Evolutionary conservation across 2,329 filamentous ascomycete species (phyloP).

Genomic region (Aspergillus sclerotialis): DNA sequence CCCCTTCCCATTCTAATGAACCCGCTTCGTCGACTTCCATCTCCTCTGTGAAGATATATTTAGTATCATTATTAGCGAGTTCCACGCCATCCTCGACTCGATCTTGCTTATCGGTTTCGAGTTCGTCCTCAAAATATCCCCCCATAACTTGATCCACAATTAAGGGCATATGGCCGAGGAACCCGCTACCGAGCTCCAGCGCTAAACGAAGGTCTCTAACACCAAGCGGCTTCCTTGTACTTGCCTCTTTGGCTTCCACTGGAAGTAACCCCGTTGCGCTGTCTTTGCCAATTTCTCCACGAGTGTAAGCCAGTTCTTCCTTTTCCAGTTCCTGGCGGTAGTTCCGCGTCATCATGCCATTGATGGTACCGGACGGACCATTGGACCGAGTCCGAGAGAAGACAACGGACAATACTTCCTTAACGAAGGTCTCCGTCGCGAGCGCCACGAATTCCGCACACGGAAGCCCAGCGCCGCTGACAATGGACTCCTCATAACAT

Average conservation of each 20-base stretch:
- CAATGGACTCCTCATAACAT: conserved; percentile 58
- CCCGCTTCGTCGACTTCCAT: conserved; percentile 34
- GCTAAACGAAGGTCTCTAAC: conserved; percentile 74
- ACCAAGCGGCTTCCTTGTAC: conserved; percentile 63
- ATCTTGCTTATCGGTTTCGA: conserved; percentile 47
- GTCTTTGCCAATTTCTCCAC: conserved; percentile 68
- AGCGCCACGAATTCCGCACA: conserved; percentile 56
- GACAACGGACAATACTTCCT: conserved; percentile 51
- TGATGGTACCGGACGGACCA: conserved; percentile 55
- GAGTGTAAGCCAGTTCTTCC: conserved; percentile 66
- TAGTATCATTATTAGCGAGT: conserved; percentile 13
- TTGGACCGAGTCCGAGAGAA: conserved; percentile 51
- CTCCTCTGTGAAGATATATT: conserved; percentile 21
- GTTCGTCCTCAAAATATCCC: conserved; percentile 67
- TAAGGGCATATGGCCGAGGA: conserved; percentile 70
- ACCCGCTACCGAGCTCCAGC: conserved; percentile 66
- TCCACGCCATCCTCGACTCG: conserved; percentile 18
- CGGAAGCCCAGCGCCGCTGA: conserved; percentile 44
- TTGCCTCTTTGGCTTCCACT: conserved; percentile 69
- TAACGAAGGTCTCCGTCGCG: conserved; percentile 57
- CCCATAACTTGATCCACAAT: conserved; percentile 64
- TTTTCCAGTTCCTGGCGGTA: conserved; percentile 67
- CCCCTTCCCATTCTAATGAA: conserved; percentile 34
- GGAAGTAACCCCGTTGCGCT: conserved; percentile 68
- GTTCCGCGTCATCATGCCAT: conserved; percentile 70